phyloP scores from a whole-genome alignment of 2,329 filamentous ascomycete genomes.

The Colletotrichum nymphaeae region DNA sequence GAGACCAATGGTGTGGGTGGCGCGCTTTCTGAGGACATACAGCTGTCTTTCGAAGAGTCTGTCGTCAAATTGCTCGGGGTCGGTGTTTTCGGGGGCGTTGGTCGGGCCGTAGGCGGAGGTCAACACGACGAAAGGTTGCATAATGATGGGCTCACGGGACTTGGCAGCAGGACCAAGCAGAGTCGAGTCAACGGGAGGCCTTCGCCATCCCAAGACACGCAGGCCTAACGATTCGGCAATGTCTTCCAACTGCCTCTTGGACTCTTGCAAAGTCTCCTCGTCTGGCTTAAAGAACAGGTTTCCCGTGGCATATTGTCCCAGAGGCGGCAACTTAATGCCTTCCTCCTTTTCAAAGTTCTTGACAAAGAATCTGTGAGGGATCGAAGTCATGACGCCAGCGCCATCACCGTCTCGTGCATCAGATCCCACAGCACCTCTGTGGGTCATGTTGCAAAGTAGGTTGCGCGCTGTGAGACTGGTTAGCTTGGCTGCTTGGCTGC shows the following conservation, averaged over 20 bases:
- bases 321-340: constrained; percentile 85
- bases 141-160: constrained; percentile 93
- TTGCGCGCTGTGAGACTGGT: constrained; percentile 75
- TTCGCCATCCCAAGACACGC: constrained; percentile 94
- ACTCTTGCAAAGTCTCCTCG: constrained; percentile 87
- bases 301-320: constrained; percentile 95
- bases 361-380: constrained; percentile 97
- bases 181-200: constrained; percentile 92
- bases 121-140: constrained; percentile 95
- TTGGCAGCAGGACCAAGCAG: constrained; percentile 92
- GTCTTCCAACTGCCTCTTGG: constrained; percentile 92
- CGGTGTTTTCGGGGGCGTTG: constrained; percentile 80
- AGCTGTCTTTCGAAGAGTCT: constrained; percentile 91
- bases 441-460: constrained; percentile 99
- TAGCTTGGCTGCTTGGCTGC: constrained; percentile 9
- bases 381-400: constrained; percentile 99
- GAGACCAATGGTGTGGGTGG: constrained; percentile 92
- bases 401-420: constrained; percentile 98
- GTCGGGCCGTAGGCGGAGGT: constrained; percentile 86
- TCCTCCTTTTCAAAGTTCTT: constrained; percentile 97
- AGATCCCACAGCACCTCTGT: constrained; percentile 96
- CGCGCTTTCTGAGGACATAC: constrained; percentile 93
- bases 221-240: constrained; percentile 89
- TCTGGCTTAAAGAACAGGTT: constrained; percentile 99
- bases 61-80: constrained; percentile 85